Conservation (phyloP, 2,329 filamentous ascomycete genomes). For the Xylaria sp. region DNA sequence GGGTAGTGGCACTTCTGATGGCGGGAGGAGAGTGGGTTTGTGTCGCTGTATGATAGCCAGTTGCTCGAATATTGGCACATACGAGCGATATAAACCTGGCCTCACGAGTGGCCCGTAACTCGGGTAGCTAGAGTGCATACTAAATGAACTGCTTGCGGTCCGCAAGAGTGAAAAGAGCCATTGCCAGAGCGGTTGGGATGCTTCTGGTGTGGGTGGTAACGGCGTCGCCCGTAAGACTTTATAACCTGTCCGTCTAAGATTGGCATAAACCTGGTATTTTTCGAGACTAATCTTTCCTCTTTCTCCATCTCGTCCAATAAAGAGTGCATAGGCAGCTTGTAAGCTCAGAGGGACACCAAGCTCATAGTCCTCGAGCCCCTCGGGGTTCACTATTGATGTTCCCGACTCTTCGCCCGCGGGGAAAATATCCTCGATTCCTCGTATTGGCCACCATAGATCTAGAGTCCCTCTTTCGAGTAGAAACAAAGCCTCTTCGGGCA, state of each 20-base stretch:
- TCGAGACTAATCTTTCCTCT: conserved; percentile 70
- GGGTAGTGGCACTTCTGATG: conserved; percentile 30
- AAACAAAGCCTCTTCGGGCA: conserved; percentile 92
- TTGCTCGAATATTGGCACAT: conserved; percentile 74
- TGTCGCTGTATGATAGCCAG: conserved; percentile 76
- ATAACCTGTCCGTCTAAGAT: conserved; percentile 83
- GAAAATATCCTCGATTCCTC: conserved; percentile 54
- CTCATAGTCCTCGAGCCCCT: conserved; percentile 53
- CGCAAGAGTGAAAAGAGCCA: conserved; percentile 59
- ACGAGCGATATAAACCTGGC: conserved; percentile 69
- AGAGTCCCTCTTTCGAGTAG: conserved; percentile 85
- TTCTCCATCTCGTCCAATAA: conserved; percentile 73
- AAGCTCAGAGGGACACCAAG: conserved; percentile 83
- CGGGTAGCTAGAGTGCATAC: conserved; percentile 35
- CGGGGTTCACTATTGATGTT: conserved; percentile 33
- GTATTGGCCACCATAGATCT: conserved; percentile 82
- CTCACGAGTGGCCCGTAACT: conserved; percentile 63
- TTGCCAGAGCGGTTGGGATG: conserved; percentile 50
- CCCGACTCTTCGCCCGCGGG: conserved; percentile 35
- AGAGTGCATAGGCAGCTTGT: conserved; percentile 85
- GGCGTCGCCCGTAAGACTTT: conserved; percentile 72
- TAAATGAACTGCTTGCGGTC: conserved; percentile 10
- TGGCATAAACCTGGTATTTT: conserved; percentile 85
- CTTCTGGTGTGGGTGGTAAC: conserved; percentile 25
- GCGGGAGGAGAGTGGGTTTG: conserved; percentile 53